Conservation (phyloP, 2,329 filamentous ascomycete species). For the Sporothrix curviconia region DNA sequence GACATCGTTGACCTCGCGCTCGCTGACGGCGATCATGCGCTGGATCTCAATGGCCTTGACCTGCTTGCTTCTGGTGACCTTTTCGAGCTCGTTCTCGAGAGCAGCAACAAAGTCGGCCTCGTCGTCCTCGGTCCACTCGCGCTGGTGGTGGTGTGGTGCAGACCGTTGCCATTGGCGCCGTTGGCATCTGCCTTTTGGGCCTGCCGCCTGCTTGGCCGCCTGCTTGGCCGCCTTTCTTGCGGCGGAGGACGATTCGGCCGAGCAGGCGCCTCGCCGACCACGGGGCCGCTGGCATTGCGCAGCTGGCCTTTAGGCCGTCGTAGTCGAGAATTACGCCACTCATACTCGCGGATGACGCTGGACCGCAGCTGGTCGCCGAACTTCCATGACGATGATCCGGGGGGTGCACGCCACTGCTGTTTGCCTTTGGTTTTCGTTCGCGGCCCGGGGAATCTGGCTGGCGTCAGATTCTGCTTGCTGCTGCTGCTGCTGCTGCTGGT, state of each 20-base stretch:
- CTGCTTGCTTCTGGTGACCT: conserved; percentile 97
- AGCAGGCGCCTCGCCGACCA: conserved; percentile 16
- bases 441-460: not conserved
- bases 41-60: conserved; percentile 96
- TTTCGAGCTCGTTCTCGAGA: conserved; percentile 89
- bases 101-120: conserved; percentile 81
- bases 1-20: conserved; percentile 84
- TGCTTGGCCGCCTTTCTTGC: conserved; percentile 16
- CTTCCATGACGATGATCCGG: conserved; percentile 61
- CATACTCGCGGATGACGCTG: conserved; percentile 93
- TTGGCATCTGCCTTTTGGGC: not conserved
- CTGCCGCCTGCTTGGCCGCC: too few relatives aligned
- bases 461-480: too few relatives aligned
- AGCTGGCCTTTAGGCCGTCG: conserved; percentile 83
- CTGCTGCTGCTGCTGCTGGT: not conserved
- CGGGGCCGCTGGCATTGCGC: conserved; percentile 59
- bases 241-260: conserved; percentile 22
- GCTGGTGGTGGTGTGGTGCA: conserved; percentile 28
- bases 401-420: conserved; percentile 32
- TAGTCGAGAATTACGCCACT: conserved; percentile 99
- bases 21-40: conserved; percentile 76
- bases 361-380: conserved; percentile 96
- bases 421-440: not conserved
- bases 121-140: conserved; percentile 83
- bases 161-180: conserved; percentile 17